Base-by-base conservation (phyloP, 164 flowering plant species). In the Taxillus chinensis region DNA sequence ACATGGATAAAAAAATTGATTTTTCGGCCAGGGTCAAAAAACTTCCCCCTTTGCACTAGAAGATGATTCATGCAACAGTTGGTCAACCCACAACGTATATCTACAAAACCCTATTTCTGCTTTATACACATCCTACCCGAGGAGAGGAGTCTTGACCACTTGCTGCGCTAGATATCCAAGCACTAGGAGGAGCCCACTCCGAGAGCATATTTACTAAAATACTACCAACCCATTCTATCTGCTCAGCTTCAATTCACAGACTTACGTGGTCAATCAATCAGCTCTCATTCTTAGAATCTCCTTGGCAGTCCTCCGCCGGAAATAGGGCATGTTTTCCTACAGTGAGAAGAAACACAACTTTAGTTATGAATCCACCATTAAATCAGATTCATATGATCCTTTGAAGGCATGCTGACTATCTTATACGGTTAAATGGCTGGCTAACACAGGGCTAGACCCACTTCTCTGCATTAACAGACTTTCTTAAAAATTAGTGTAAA, bases 261-360 rank as follows among this genome's bases (percentile, higher is more conserved):
- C 4, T 48, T 14, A 48, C 51, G 13, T 7, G 11, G 10, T 11
- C 40, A 39, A 42, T 86, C 78, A 89, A 16, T 88, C 89, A 50
- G 98, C 98, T 84, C 68, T 82, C 76, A 90, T 65, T 66, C 71
- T 78, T 58, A 93, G 69, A 62, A 93, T 89, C 78, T 93, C 97
- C 70, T 83, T 90, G 15, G 79, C 90, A 7, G 97, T 93, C 68
- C 96, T 86, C 63, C 39, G 38, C 62, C 99, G 77, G 60, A 93
- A 93, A 70, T 89, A 93, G 13, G 95, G 91, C 97, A 93, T 93
- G 71, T 93, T 74, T 17, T 79, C 86, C 98, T 93, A 41, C 55
- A 74, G 62, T 42, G 49, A 56, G 7, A 54, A 45, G 13, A 17
- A 5, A 52, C 17, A 59, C n/a, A 8, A 11, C 2, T 11, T 45